Percentiles rank a stretch among this genome's conserved stretches.
Evolutionary conservation across 2,329 filamentous ascomycete genomes (phyloP).

Genomic region (Cladophialophora immunda): DNA sequence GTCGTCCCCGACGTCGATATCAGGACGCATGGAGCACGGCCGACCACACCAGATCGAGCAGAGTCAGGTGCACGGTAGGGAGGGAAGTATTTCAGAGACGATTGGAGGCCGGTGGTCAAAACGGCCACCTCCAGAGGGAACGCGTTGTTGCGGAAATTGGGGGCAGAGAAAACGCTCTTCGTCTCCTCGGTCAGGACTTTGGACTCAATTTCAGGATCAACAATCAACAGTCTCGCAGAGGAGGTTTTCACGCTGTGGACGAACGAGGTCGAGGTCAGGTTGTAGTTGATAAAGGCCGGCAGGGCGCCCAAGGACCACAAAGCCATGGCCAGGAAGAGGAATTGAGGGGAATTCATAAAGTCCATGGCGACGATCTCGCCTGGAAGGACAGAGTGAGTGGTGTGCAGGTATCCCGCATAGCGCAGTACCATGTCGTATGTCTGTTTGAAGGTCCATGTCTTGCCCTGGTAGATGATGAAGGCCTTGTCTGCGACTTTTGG

Average conservation of each 20-base stretch:
- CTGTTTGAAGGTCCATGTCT: constrained; percentile 76
- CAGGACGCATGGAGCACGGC: constrained; percentile 71
- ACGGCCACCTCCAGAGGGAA: constrained; percentile 66
- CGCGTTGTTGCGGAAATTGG: constrained; percentile 50
- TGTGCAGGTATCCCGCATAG: constrained; percentile 79
- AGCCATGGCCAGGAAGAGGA: constrained; percentile 77
- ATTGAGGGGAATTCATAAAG: constrained; percentile 81
- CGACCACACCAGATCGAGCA: constrained; percentile 60
- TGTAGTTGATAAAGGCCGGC: constrained; percentile 88
- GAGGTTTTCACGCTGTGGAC: constrained; percentile 77
- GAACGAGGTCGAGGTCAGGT: constrained; percentile 74
- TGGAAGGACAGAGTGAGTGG: constrained; percentile 68
- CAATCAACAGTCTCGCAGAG: constrained; percentile 71
- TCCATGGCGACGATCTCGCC: constrained; percentile 82
- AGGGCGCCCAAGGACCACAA: constrained; percentile 84
- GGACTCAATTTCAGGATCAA: constrained; percentile 71
- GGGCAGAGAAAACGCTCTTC: constrained; percentile 49
- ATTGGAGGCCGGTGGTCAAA: constrained; percentile 67
- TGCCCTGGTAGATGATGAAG: constrained; percentile 74
- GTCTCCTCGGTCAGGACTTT: constrained; percentile 58
- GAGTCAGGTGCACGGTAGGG: constrained; percentile 67
- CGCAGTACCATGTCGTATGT: constrained; percentile 74
- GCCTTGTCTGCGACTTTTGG: constrained; percentile 59
- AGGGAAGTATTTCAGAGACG: constrained; percentile 45
- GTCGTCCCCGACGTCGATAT: constrained; percentile 98